These are phyloP conservation scores for Plasmodium coatneyi DNA, from an alignment of 169 alveolate genomes.

Conservation along the genomic window DNA sequence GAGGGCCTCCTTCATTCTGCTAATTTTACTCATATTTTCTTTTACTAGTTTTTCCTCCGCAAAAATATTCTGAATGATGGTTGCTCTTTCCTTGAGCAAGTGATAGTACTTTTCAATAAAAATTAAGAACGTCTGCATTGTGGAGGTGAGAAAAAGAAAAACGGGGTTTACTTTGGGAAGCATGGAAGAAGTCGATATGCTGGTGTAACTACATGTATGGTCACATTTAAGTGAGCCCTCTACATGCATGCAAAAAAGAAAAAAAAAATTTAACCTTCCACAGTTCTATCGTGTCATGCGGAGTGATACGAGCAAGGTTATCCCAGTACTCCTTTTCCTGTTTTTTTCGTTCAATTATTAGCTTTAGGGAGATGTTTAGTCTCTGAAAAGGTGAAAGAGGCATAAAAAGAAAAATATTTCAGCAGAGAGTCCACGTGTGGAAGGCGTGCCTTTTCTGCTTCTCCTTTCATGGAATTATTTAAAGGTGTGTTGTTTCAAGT, in stretches of 20 bases:
- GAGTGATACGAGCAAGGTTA: slow-evolving; percentile 39
- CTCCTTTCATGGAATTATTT: not conserved
- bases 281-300: slow-evolving; percentile 48
- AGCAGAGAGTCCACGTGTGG: not conserved
- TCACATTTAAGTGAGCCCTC: not conserved
- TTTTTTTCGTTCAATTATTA: slow-evolving; percentile 57
- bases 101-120: slow-evolving; percentile 51
- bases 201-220: not conserved
- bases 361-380: slow-evolving; percentile 38
- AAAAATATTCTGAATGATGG: slow-evolving; percentile 48
- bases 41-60: slow-evolving; percentile 35
- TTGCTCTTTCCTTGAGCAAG: slow-evolving; percentile 64
- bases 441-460: not conserved
- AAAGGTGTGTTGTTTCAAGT: not conserved
- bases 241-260: not conserved
- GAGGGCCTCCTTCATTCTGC: slow-evolving; percentile 19
- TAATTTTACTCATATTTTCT: slow-evolving; percentile 23
- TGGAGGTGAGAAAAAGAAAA: not conserved
- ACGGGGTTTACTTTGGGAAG: not conserved
- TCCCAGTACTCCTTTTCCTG: slow-evolving; percentile 64
- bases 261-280: slow-evolving; percentile 44
- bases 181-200: not conserved
- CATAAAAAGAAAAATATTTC: not conserved
- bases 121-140: slow-evolving; percentile 28
- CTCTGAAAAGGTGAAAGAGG: slow-evolving; percentile 13